A percentile compares a stretch with the other conserved stretches of the same genome.
Conservation (phyloP, 257 asterid genomes). For the Fraxinus cuspidata region DNA sequence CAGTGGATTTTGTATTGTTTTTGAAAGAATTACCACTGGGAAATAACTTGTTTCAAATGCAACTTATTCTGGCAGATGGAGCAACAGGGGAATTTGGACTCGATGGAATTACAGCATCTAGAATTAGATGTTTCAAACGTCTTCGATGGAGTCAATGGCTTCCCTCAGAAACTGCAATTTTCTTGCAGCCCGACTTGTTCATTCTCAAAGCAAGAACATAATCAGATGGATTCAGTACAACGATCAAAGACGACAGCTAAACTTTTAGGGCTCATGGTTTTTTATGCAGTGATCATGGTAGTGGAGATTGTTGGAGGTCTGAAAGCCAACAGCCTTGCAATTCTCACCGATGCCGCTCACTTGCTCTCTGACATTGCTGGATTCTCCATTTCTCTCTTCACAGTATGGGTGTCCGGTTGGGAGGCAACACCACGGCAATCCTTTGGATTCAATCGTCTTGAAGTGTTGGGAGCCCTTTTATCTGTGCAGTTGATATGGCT, state of each 20-base stretch:
- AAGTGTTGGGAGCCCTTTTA: conserved; percentile 78
- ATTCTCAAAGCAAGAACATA: conserved; percentile 51
- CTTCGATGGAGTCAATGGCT: conserved; percentile 26
- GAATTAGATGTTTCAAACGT: conserved; percentile 27
- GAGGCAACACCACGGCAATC: conserved; percentile 63
- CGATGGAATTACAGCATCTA: conserved; percentile 31
- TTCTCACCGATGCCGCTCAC: conserved; percentile 79
- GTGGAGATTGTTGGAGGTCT: conserved; percentile 76
- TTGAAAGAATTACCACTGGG: not conserved
- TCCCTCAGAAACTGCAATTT: conserved; percentile 28
- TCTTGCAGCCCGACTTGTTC: conserved; percentile 64
- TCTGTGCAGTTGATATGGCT: conserved; percentile 81
- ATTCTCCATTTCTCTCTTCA: conserved; percentile 62
- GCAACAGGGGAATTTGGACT: conserved; percentile 26
- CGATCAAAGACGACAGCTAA: conserved; percentile 57
- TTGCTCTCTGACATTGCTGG: conserved; percentile 70
- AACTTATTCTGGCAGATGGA: conserved; percentile 51
- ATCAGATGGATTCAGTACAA: conserved; percentile 43
- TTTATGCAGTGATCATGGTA: conserved; percentile 55
- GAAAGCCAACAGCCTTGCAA: conserved; percentile 76
- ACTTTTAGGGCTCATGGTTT: conserved; percentile 60
- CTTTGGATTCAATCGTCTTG: conserved; percentile 71
- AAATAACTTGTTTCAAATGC: conserved; percentile 8
- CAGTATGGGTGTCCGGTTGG: conserved; percentile 76
- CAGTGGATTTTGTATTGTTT: not conserved